Base-by-base conservation (phyloP, 306 rosid genomes). In the Trichosanthes truncata region DNA sequence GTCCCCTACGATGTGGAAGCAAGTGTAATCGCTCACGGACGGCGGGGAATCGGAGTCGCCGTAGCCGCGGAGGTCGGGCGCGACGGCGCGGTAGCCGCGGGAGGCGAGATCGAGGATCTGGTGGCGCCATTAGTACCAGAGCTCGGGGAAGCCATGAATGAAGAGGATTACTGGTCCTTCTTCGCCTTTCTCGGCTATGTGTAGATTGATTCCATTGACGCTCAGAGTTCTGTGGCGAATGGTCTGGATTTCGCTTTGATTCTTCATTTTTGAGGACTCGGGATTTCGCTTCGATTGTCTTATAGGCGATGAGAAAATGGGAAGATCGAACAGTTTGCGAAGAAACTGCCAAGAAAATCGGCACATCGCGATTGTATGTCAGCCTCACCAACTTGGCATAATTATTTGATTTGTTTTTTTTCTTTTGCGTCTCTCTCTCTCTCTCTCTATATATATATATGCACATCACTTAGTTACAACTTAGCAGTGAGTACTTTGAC, bases 71-170 rank as follows among this genome's bases (percentile, higher is more conserved):
- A 92, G 92, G 74, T 90, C 94, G 0, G 97, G 97, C 0, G 96
- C 93, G 23, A 94, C 83, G 15, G 93, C 89, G 0, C 87, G 86
- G 80, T 88, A 92, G 25, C 98, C 98, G 1, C 63, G 86, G 23
- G 94, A 84, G 43, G 94, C 85, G 0, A 94, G 76, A n/a, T 88
- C 84, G 3, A 55, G 2, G 81, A 94, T 92, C 85, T 94, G 98
- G 88, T 90, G 93, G 26, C 94, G 90, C 98, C 97, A 94, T 0
- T 91, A 51, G 86, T 87, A 90, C 93, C 96, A 94, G 13, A 89
- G 83, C 72, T 90, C 96, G 0, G 98, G 98, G 82, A 94, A 94
- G 75, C 98, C 98, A 78, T 94, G 96, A 78, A 94, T 49, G 89
- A 90, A 89, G 60, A 90, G 93, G 81, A 94, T 81, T 36, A 92